phyloP scores from a whole-genome alignment of 805 yeast genomes.

The Yamadazyma sp. region DNA sequence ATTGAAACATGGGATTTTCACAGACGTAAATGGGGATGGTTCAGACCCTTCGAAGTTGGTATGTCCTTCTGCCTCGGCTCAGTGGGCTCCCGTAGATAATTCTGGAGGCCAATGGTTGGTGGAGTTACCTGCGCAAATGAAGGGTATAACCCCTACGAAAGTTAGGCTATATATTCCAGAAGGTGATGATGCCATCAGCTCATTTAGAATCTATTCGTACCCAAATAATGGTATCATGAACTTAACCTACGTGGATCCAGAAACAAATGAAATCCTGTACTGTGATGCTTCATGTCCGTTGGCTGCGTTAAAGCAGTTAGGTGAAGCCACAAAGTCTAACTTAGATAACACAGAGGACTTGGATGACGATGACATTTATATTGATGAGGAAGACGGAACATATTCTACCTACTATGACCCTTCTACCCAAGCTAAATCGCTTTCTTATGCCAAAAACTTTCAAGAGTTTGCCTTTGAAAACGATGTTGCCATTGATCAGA shows the following conservation, averaged over 20 bases:
- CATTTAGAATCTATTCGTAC: constrained; percentile 70
- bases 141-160: constrained; percentile 62
- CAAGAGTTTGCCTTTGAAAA: constrained; percentile 86
- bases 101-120: constrained; percentile 68
- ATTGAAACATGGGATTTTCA: constrained; percentile 53
- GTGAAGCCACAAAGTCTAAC: constrained; percentile 26
- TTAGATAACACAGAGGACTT: constrained; percentile 23
- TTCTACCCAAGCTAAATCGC: constrained; percentile 30
- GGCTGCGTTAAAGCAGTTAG: constrained; percentile 38
- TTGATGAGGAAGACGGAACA: constrained; percentile 34
- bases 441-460: constrained; percentile 49
- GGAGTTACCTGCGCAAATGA: constrained; percentile 49
- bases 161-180: constrained; percentile 67
- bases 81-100: constrained; percentile 53
- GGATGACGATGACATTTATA: constrained; percentile 21
- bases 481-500: constrained; percentile 53
- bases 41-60: constrained; percentile 37
- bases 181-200: constrained; percentile 49
- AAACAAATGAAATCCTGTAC: constrained; percentile 49
- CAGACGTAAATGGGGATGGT: constrained; percentile 43
- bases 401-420: constrained; percentile 36
- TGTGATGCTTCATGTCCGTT: constrained; percentile 95
- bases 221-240: constrained; percentile 93
- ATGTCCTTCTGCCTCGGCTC: constrained; percentile 54
- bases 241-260: constrained; percentile 78